Evolutionary conservation across 2,329 filamentous ascomycete species (phyloP).

Genomic region (Pseudocercospora vitis): DNA sequence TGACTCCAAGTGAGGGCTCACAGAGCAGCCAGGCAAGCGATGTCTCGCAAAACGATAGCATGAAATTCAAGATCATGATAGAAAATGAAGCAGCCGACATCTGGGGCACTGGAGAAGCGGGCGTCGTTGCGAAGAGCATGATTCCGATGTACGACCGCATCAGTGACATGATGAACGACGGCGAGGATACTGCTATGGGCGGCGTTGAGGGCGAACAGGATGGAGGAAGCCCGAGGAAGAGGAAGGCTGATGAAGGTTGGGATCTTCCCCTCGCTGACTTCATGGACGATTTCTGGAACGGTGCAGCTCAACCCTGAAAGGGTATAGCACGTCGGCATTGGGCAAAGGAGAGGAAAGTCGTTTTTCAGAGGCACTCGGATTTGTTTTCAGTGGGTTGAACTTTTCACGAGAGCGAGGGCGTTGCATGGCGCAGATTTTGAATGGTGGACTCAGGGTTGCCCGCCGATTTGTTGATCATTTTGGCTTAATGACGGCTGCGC

Average conservation of each 20-base stretch:
- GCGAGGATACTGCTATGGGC: slow-evolving; percentile 20
- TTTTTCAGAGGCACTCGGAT: background rate
- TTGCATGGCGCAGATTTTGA: background rate
- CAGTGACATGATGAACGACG: slow-evolving; percentile 25
- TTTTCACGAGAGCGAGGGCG: background rate
- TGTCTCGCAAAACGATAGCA: slow-evolving; percentile 38
- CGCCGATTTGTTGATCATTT: background rate
- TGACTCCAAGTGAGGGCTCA: slow-evolving; percentile 32
- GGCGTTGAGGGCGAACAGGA: slow-evolving; percentile 12
- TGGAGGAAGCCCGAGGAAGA: slow-evolving; percentile 20
- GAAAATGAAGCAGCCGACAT: slow-evolving; percentile 23
- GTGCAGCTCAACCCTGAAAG: background rate
- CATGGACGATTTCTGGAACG: slow-evolving; percentile 13
- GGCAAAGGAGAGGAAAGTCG: background rate
- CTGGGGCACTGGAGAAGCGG: slow-evolving; percentile 18
- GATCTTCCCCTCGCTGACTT: slow-evolving; percentile 18
- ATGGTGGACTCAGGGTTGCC: background rate
- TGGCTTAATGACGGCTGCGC: background rate
- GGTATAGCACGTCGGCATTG: background rate
- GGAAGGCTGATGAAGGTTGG: slow-evolving; percentile 24
- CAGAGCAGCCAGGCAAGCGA: slow-evolving; percentile 45
- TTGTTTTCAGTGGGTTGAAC: background rate
- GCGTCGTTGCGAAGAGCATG: slow-evolving; percentile 22
- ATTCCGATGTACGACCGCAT: slow-evolving; percentile 27
- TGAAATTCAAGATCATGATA: slow-evolving; percentile 24